Evolutionary conservation across 2,329 filamentous ascomycete genomes (phyloP), one percentile per base, ranked within the genome.

Genomic region (Diaporthe sp.): DNA sequence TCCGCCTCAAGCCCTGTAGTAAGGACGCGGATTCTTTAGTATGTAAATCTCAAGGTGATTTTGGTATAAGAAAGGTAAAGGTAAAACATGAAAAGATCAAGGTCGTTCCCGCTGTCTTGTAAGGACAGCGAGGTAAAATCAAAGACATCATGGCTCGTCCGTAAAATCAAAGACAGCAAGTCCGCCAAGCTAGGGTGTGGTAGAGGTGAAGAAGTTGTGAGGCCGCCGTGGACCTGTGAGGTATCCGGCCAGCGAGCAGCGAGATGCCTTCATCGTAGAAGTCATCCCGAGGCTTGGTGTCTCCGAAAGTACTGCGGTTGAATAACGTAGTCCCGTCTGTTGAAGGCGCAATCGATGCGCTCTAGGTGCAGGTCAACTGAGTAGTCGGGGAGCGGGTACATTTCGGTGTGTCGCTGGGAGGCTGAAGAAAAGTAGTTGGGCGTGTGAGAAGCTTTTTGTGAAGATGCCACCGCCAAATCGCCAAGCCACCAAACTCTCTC

Each of bases 401-500:
- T 39, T 28, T 70, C 65, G 47, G 49, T 28, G 25, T 42, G 31
- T 70, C 65, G 65, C 49, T 70, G 49, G 49, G 34, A 25, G 47
- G 65, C 6, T 25, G 65, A 70, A 70, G 65, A 39, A 34, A 55
- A 70, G 65, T 70, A 70, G 47, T 25, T 31, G 15, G 15, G 49
- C 42, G 9, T 9, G 49, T 55, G 49, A 70, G 49, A 42, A 70
- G 65, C n/a, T 70, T 70, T 42, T 70, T 55, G 49, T 28, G 49
- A 55, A 55, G 47, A 70, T 70, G 65, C 65, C 65, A 42, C 65
- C 65, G 65, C 65, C 49, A 39, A 39, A 70, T 55, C 65, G 65
- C 65, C 65, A 77, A 74, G 57, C 74, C 74, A 49, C 76, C 74
- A 76, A 74, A 74, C 63, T 70, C 74, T 74, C 57, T 51, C 65